Conservation (phyloP, 2,329 filamentous ascomycete species). For the Grosmannia serpens region DNA sequence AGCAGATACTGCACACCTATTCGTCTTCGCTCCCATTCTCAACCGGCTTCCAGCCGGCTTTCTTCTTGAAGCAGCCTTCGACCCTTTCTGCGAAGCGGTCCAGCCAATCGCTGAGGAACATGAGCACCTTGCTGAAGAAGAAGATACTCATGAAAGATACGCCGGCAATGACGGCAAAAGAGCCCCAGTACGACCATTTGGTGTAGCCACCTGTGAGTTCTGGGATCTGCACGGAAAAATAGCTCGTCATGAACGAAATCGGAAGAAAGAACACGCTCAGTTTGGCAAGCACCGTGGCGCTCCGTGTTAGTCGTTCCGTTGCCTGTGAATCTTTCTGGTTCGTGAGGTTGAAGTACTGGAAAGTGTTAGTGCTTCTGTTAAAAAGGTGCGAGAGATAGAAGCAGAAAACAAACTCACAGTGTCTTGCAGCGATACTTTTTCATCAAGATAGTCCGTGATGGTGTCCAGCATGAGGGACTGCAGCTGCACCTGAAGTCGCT, state of each 20-base stretch:
- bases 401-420: constrained; percentile 33
- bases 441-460: constrained; percentile 51
- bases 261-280: constrained; percentile 66
- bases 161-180: constrained; percentile 52
- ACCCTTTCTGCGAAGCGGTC: constrained; percentile 18
- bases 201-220: constrained; percentile 47
- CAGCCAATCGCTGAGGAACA: constrained; percentile 32
- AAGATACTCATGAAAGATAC: constrained; percentile 48
- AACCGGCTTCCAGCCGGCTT: background rate
- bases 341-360: constrained; percentile 65
- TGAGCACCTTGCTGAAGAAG: constrained; percentile 35
- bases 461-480: constrained; percentile 49
- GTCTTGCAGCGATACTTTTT: constrained; percentile 58
- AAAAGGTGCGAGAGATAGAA: no score
- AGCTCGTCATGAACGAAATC: constrained; percentile 62
- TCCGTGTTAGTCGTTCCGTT: constrained; percentile 59
- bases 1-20: background rate
- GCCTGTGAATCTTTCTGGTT: constrained; percentile 63
- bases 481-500: constrained; percentile 46
- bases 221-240: constrained; percentile 57
- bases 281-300: constrained; percentile 62
- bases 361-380: background rate
- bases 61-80: background rate
- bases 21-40: background rate
- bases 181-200: constrained; percentile 52